Evolutionary conservation across 805 yeast genomes (phyloP).

Genomic region (Metschnikowia drakensbergensis): DNA sequence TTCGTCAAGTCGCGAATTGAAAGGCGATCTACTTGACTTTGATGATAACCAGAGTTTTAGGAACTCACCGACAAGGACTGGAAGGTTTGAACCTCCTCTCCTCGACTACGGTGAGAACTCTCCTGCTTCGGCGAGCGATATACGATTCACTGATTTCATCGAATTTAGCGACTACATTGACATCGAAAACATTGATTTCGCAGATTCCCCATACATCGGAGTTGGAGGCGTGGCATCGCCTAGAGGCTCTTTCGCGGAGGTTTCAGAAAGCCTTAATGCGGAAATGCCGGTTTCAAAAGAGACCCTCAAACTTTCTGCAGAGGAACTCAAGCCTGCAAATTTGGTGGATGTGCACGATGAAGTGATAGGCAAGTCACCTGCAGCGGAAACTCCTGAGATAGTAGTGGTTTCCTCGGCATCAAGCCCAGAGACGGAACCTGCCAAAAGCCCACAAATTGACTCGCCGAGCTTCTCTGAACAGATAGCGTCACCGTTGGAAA

Average conservation of each 20-base stretch:
- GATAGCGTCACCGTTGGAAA: conserved; percentile 11
- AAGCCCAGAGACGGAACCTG: background rate
- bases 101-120: background rate
- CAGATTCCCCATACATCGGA: conserved; percentile 7
- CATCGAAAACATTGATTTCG: conserved; percentile 34
- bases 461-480: background rate
- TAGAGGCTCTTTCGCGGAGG: background rate
- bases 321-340: background rate
- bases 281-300: background rate
- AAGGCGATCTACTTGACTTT: conserved; percentile 11
- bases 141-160: conserved; percentile 29
- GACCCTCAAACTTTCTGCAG: background rate
- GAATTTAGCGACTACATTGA: conserved; percentile 42
- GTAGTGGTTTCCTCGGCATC: conserved; percentile 1
- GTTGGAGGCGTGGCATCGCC: background rate
- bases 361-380: background rate
- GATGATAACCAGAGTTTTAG: conserved; percentile 8
- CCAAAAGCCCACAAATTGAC: background rate
- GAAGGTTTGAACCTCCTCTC: background rate
- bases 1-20: conserved; percentile 20
- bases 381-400: background rate
- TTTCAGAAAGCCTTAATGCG: background rate
- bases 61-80: background rate
- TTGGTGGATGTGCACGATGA: background rate
- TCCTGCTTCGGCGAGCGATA: conserved; percentile 8